These are phyloP conservation scores for Lepidium aucheri DNA, from an alignment of 345 rosid genomes.

Conservation along the genomic window DNA sequence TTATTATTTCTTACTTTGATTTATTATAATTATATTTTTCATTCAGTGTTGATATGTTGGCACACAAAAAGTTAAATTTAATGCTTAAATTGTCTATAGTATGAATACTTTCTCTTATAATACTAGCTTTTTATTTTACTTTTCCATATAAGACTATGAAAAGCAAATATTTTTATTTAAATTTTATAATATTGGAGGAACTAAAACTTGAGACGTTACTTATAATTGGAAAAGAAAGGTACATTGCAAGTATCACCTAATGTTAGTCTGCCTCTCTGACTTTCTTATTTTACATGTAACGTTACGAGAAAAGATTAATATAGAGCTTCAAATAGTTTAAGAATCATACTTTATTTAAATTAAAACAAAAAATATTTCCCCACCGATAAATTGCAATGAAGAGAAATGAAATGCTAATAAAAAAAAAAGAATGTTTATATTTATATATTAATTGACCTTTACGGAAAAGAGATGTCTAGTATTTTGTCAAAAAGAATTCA, in stretches of 20 bases:
- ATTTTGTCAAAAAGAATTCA: background rate
- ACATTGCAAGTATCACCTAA: constrained; percentile 14
- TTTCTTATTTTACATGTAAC: constrained; percentile 17
- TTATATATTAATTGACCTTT: constrained; percentile 20
- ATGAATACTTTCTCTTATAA: too few species aligned
- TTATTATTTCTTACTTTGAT: background rate
- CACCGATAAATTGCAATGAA: background rate
- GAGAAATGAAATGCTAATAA: background rate
- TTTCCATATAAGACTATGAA: background rate
- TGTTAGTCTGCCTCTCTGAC: constrained; percentile 18
- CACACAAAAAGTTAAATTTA: background rate
- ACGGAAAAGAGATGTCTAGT: constrained; percentile 22
- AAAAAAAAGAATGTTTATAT: background rate
- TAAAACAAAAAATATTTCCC: background rate
- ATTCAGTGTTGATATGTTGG: background rate
- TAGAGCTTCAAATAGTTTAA: background rate
- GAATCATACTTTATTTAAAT: background rate
- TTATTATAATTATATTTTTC: background rate
- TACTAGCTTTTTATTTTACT: background rate
- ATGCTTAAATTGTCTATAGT: background rate
- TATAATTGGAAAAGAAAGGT: constrained; percentile 14
- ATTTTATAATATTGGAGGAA: too few species aligned
- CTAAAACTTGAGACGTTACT: constrained; percentile 10
- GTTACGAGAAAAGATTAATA: background rate
- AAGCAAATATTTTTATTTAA: background rate